Percentiles rank a stretch among this genome's conserved stretches.
These are phyloP conservation scores for Plenodomus biglobosus DNA, from an alignment of 2,329 filamentous ascomycete genomes.

Conservation along the genomic window DNA sequence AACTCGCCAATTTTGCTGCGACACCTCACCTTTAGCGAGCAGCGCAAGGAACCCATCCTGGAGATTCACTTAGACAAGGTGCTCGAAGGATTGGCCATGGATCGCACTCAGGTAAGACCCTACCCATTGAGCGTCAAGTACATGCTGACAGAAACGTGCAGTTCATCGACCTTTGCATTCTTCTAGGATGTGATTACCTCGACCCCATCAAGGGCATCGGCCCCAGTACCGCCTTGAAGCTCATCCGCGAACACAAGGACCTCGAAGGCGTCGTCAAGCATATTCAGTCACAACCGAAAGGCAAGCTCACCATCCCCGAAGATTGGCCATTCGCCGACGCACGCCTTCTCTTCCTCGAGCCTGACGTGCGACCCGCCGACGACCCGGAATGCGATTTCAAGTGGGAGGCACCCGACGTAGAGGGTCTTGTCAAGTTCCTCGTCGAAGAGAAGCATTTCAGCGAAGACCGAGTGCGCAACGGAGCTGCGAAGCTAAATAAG, in stretches of 20 bases:
- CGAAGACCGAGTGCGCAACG: constrained; percentile 85
- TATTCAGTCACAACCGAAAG: constrained; percentile 71
- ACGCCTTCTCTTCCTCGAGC: constrained; percentile 85
- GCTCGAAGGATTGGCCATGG: constrained; percentile 84
- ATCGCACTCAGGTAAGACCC: constrained; percentile 69
- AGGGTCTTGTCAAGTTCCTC: constrained; percentile 85
- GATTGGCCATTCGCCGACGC: constrained; percentile 96
- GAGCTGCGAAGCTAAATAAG: constrained; percentile 78
- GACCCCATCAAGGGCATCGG: constrained; percentile 95
- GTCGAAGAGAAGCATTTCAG: constrained; percentile 96
- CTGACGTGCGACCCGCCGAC: constrained; percentile 82
- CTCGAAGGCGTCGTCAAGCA: constrained; percentile 89
- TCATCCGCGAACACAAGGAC: constrained; percentile 88
- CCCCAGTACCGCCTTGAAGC: constrained; percentile 84
- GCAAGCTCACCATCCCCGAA: constrained; percentile 74
- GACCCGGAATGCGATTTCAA: constrained; percentile 93
- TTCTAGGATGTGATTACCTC: constrained; percentile 96
- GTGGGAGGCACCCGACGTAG: constrained; percentile 91
- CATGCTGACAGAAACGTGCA: constrained; percentile 42
- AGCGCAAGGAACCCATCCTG: constrained; percentile 95
- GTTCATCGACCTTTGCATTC: constrained; percentile 97
- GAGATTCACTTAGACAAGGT: constrained; percentile 89
- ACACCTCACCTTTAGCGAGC: constrained; percentile 95
- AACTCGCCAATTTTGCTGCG: constrained; percentile 86
- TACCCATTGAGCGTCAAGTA: constrained; percentile 1